These are phyloP conservation scores for Theobroma grandiflorum DNA, from an alignment of 441 rosid species.

Conservation along the genomic window DNA sequence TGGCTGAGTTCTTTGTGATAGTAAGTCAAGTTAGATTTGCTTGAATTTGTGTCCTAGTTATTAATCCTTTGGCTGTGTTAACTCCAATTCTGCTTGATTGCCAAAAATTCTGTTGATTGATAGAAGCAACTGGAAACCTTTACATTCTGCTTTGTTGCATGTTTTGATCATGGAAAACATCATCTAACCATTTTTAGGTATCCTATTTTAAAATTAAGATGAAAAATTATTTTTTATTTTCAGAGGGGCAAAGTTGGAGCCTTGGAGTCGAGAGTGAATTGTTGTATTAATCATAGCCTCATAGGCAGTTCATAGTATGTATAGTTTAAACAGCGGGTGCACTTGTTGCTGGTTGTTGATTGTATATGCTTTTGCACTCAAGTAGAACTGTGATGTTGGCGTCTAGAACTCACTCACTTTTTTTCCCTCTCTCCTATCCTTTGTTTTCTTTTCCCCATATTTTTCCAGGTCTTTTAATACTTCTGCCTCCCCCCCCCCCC, in stretches of 20 bases:
- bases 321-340: neutral
- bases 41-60: conserved; percentile 1
- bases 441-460: too few relatives aligned
- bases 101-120: neutral
- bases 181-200: neutral
- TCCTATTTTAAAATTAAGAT: neutral
- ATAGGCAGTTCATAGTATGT: neutral
- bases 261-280: neutral
- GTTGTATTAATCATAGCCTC: neutral
- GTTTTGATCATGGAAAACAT: neutral
- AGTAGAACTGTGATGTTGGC: neutral
- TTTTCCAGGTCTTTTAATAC: neutral
- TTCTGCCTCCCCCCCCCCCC: too few relatives aligned
- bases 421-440: neutral
- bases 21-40: neutral
- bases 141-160: neutral
- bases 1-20: conserved; percentile 27
- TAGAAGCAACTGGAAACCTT: neutral
- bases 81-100: neutral
- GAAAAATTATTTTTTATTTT: neutral
- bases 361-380: neutral
- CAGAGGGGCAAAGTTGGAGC: neutral
- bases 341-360: neutral
- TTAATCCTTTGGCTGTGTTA: neutral
- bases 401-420: neutral